phyloP scores from a whole-genome alignment of 2,329 filamentous ascomycete genomes.

The Xylariaceae sp. region DNA sequence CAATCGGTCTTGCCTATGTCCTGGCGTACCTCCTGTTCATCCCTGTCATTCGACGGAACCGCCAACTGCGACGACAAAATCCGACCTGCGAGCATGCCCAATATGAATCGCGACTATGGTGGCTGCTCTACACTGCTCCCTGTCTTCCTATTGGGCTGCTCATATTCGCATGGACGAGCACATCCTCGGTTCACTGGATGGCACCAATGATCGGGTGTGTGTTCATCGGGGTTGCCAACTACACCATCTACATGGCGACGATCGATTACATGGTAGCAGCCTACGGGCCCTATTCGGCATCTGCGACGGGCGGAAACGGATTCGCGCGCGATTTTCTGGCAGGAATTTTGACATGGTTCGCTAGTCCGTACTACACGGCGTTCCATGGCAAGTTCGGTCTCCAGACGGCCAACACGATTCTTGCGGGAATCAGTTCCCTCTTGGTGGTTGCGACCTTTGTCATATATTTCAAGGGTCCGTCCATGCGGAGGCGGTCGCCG shows the following conservation, averaged over 20 bases:
- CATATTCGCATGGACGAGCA: slow-evolving; percentile 60
- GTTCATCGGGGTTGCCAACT: slow-evolving; percentile 61
- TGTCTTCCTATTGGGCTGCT: slow-evolving; percentile 58
- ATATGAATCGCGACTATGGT: slow-evolving; percentile 56
- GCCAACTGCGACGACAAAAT: slow-evolving; percentile 41
- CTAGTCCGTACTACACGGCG: slow-evolving; percentile 51
- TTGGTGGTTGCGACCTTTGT: slow-evolving; percentile 52
- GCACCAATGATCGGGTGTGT: slow-evolving; percentile 56
- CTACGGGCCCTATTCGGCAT: slow-evolving; percentile 62
- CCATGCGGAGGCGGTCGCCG: slow-evolving; percentile 46
- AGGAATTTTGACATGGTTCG: slow-evolving; percentile 58
- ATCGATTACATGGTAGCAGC: slow-evolving; percentile 66
- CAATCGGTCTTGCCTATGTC: slow-evolving; percentile 49
- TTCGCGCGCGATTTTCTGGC: slow-evolving; percentile 63
- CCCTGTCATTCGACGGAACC: slow-evolving; percentile 40
- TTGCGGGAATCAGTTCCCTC: slow-evolving; percentile 47
- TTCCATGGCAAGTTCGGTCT: slow-evolving; percentile 42
- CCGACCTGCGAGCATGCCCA: slow-evolving; percentile 54
- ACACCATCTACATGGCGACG: slow-evolving; percentile 60
- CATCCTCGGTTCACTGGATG: slow-evolving; percentile 54
- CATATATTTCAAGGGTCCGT: slow-evolving; percentile 53
- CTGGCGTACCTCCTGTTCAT: slow-evolving; percentile 56
- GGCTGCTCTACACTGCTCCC: slow-evolving; percentile 56
- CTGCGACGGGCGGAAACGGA: slow-evolving; percentile 63
- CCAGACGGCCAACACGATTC: slow-evolving; percentile 50